These are phyloP conservation scores for Leccinum boreale DNA, from an alignment of 768 basidiomycete genomes.

Conservation along the genomic window DNA sequence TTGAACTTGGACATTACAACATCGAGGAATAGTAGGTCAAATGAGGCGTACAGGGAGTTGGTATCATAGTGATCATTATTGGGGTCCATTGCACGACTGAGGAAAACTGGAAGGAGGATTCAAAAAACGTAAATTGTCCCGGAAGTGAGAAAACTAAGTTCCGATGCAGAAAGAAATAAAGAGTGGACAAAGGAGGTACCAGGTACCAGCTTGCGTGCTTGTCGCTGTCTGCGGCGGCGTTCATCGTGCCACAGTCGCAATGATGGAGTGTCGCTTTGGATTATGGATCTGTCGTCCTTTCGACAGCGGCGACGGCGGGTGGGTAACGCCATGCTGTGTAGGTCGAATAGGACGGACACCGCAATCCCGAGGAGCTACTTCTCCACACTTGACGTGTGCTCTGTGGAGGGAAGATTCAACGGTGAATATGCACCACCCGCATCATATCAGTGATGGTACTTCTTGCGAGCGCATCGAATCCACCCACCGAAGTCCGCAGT, in stretches of 20 bases:
- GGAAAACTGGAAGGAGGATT: not conserved
- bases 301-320: conserved; percentile 21
- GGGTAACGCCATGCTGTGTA: conserved; percentile 19
- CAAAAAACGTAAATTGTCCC: conserved; percentile 13
- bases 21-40: conserved; percentile 1
- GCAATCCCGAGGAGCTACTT: conserved; percentile 76
- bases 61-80: conserved; percentile 13
- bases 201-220: conserved; percentile 9
- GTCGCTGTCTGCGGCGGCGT: conserved; percentile 15
- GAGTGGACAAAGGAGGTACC: not conserved
- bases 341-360: conserved; percentile 47
- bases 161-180: conserved; percentile 5
- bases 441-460: conserved; percentile 15
- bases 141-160: conserved; percentile 1
- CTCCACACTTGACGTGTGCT: conserved; percentile 86
- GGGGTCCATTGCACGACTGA: conserved; percentile 15
- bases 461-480: conserved; percentile 8
- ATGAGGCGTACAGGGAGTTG: conserved; percentile 7
- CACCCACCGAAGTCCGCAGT: conserved; percentile 72
- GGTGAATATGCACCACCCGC: conserved; percentile 5
- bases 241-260: conserved; percentile 26
- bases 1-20: conserved; percentile 20
- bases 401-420: conserved; percentile 36
- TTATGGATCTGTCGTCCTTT: conserved; percentile 27
- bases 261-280: conserved; percentile 25